Conservation (phyloP, 2,329 filamentous ascomycete species). For the Clonostachys byssicola region DNA sequence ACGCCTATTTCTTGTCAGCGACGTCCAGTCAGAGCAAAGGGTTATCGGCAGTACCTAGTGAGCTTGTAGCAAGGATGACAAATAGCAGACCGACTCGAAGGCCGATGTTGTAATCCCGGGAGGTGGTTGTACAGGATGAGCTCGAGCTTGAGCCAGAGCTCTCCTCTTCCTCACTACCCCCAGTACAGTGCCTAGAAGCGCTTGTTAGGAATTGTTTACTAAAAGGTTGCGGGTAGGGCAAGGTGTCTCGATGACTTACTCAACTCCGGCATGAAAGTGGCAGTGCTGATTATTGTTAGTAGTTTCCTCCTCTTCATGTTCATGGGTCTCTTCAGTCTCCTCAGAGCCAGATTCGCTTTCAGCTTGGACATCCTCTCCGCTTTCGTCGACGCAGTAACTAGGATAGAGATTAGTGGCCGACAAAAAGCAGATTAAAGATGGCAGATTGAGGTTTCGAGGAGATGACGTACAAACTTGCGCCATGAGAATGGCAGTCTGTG, state of each 20-base stretch:
- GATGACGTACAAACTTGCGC: conserved; percentile 43
- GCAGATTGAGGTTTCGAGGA: background rate
- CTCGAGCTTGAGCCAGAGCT: conserved; percentile 6
- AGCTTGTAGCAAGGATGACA: conserved; percentile 64
- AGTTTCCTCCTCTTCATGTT: conserved; percentile 9
- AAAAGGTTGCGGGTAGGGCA: conserved; percentile 4
- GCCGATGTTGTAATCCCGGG: conserved; percentile 60
- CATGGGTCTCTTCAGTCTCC: conserved; percentile 10
- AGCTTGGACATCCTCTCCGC: conserved; percentile 58
- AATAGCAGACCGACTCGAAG: conserved; percentile 70
- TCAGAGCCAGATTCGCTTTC: conserved; percentile 24
- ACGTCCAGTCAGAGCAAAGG: background rate
- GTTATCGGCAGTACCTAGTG: conserved; percentile 41
- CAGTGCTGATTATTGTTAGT: conserved; percentile 40
- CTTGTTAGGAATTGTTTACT: background rate
- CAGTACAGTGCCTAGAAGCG: conserved; percentile 49
- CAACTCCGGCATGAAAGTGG: conserved; percentile 72
- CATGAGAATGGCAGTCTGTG: conserved; percentile 63
- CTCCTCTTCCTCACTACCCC: conserved; percentile 25
- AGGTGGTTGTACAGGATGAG: conserved; percentile 38
- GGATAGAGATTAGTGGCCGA: background rate
- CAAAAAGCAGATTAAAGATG: background rate
- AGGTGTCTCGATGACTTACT: conserved; percentile 40
- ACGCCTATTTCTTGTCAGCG: conserved; percentile 33
- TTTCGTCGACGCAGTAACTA: conserved; percentile 58